Conservation (phyloP, 2,329 filamentous ascomycete species). For the Phyllachora maydis region DNA sequence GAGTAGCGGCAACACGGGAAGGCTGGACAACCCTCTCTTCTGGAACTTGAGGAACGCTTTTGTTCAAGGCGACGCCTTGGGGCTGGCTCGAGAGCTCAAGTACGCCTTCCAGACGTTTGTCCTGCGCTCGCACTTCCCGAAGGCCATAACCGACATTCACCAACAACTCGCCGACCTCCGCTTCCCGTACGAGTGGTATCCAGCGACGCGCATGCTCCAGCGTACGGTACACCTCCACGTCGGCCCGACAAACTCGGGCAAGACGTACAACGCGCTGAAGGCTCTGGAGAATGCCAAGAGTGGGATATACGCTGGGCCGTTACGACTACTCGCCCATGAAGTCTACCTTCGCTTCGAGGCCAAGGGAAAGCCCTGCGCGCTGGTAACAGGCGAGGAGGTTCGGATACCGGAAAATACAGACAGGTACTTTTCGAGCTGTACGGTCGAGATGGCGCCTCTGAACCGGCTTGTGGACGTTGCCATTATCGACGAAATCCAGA, state of each 20-base stretch:
- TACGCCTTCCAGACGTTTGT: constrained; percentile 50
- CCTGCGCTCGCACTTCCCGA: constrained; percentile 33
- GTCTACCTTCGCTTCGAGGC: constrained; percentile 75
- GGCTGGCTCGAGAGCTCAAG: constrained; percentile 35
- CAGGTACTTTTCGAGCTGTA: constrained; percentile 57
- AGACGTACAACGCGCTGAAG: constrained; percentile 87
- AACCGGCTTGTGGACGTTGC: constrained; percentile 54
- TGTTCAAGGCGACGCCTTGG: constrained; percentile 24
- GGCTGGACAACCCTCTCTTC: constrained; percentile 33
- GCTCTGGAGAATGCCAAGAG: constrained; percentile 53
- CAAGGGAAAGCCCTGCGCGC: constrained; percentile 54
- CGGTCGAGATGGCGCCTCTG: constrained; percentile 68
- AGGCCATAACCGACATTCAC: constrained; percentile 35
- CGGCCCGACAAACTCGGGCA: constrained; percentile 92
- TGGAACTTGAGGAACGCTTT: constrained; percentile 39
- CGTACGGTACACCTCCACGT: constrained; percentile 82
- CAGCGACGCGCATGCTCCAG: constrained; percentile 58
- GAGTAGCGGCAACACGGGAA: constrained; percentile 19
- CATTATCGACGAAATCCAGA: constrained; percentile 96
- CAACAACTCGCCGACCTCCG: constrained; percentile 56
- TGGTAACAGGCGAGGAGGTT: constrained; percentile 84
- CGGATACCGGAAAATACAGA: constrained; percentile 40
- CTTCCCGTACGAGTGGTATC: constrained; percentile 87
- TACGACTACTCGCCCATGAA: constrained; percentile 79
- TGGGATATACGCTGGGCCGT: constrained; percentile 78